Conservation (phyloP, 495 filamentous ascomycete species). For the Lepraria neglecta region DNA sequence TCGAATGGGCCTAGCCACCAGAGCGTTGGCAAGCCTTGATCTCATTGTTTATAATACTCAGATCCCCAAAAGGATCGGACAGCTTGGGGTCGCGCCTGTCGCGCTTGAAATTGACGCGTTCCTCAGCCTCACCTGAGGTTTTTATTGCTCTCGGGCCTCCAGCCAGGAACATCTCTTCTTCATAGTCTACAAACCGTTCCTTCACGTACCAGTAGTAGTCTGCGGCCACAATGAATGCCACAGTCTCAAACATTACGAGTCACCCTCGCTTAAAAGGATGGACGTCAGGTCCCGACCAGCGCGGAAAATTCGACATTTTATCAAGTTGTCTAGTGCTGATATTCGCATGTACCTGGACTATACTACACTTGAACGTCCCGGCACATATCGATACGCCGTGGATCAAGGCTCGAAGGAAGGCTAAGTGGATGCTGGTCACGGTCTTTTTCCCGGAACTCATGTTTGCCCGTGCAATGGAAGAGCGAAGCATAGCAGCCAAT, state of each 20-base stretch:
- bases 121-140: neutral
- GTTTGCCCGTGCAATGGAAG: neutral
- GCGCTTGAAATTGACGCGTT: constrained; percentile 11
- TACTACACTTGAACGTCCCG: constrained; percentile 3
- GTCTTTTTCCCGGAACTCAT: constrained; percentile 6
- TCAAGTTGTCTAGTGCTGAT: neutral
- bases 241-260: no score
- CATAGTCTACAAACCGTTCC: no score
- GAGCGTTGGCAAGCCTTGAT: constrained; percentile 10
- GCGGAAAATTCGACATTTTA: neutral
- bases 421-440: neutral
- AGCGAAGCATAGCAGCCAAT: neutral
- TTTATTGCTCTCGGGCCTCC: no score
- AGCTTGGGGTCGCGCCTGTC: constrained; percentile 8
- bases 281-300: neutral
- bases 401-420: neutral
- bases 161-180: no score
- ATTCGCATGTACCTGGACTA: constrained; percentile 3
- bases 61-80: neutral
- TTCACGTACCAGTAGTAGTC: no score
- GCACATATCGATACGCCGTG: neutral
- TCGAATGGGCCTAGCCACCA: neutral
- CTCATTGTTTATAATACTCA: constrained; percentile 3
- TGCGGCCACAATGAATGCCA: no score
- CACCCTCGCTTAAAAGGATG: neutral